Evolutionary conservation across 345 rosid species (phyloP).

Genomic region (Syzygium grande): DNA sequence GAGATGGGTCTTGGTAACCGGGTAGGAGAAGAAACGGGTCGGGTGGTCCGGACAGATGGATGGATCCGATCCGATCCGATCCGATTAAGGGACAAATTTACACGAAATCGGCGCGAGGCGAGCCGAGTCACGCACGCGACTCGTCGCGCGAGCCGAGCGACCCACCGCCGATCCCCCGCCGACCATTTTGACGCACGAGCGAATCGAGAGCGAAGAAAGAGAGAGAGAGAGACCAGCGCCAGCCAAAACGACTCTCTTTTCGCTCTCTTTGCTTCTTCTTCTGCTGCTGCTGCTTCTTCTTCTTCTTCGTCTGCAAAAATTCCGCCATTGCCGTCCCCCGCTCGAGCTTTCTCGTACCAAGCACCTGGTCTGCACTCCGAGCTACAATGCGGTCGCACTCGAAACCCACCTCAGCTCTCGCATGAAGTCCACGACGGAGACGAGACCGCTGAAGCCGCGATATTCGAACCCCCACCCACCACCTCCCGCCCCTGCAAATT

Average conservation of each 20-base stretch:
- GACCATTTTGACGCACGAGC: not conserved
- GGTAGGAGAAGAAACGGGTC: not conserved
- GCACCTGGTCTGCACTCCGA: not conserved
- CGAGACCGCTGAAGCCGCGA: not conserved
- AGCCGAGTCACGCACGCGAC: not conserved
- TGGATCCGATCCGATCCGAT: not conserved
- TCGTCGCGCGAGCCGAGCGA: constrained; percentile 12
- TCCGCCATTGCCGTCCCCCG: not conserved
- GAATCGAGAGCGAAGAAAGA: not conserved
- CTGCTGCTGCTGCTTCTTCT: not conserved
- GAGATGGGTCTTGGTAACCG: not conserved
- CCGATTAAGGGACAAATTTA: not conserved
- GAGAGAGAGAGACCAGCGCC: not conserved
- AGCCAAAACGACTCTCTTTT: not conserved
- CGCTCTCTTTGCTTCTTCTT: not conserved
- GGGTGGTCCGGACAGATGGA: not conserved
- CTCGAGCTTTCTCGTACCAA: not conserved
- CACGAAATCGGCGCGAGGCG: not conserved
- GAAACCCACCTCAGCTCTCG: not conserved
- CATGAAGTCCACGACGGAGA: not conserved
- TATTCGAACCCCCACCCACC: not conserved
- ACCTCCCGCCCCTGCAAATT: not conserved
- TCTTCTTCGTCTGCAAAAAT: not conserved
- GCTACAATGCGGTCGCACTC: not conserved
- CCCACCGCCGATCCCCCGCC: constrained; percentile 11